phyloP scores from a whole-genome alignment of 1,284 basidiomycete genomes.

The Fomitopsis pinicola region DNA sequence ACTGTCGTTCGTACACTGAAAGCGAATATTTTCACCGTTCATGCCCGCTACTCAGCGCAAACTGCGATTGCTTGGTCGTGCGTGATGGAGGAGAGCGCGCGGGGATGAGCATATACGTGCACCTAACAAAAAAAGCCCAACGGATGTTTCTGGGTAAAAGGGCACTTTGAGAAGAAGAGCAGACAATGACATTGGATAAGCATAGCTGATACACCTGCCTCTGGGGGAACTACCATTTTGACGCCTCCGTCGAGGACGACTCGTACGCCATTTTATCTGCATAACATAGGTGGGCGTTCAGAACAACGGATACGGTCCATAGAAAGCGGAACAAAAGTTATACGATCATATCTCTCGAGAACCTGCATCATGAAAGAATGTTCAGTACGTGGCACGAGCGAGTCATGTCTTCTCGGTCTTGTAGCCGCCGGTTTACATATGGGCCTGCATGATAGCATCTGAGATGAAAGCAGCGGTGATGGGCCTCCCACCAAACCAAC shows the following conservation, averaged over 20 bases:
- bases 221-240: constrained; percentile 14
- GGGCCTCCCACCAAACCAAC: constrained; percentile 92
- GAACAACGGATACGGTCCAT: constrained; percentile 10
- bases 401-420: neutral
- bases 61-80: neutral
- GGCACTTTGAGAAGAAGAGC: constrained; percentile 18
- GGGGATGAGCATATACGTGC: neutral
- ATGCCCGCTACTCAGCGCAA: neutral
- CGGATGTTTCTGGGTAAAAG: constrained; percentile 10
- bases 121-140: neutral
- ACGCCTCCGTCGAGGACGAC: constrained; percentile 5
- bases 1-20: neutral
- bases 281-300: constrained; percentile 16
- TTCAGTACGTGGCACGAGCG: constrained; percentile 10
- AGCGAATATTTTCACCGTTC: neutral
- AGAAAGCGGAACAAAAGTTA: constrained; percentile 8
- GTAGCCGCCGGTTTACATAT: constrained; percentile 46
- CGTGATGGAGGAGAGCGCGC: neutral
- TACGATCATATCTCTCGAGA: constrained; percentile 13
- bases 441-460: constrained; percentile 90
- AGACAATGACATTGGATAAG: constrained; percentile 13
- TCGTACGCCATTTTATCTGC: constrained; percentile 16
- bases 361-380: constrained; percentile 8
- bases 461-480: constrained; percentile 85
- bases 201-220: constrained; percentile 29